A percentile compares a stretch with the other conserved stretches of the same genome.
Conservation (phyloP, 441 rosid genomes). For the Aquilaria agallochum region DNA sequence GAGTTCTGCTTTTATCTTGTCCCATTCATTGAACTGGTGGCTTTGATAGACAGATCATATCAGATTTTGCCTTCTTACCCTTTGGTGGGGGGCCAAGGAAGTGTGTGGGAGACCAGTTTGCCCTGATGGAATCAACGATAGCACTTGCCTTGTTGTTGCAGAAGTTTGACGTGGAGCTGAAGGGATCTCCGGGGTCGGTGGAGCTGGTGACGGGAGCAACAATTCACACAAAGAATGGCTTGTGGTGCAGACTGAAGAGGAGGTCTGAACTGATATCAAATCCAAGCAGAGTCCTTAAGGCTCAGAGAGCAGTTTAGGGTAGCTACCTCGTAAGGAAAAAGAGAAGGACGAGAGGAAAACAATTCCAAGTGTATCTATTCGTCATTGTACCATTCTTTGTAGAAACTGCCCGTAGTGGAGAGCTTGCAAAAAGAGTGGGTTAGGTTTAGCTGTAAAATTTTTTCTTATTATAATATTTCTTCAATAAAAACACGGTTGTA, state of each 20-base stretch:
- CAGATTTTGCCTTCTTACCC: conserved; percentile 88
- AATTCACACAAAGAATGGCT: conserved; percentile 77
- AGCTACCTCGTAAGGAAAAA: too few relatives aligned
- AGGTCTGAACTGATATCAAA: conserved; percentile 31
- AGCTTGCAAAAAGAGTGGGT: too few relatives aligned
- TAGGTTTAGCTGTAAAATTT: too few relatives aligned
- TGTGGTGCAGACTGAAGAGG: conserved; percentile 82
- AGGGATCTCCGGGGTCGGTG: conserved; percentile 64
- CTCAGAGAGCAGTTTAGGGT: too few relatives aligned
- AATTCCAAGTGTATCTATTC: too few relatives aligned
- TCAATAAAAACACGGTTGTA: too few relatives aligned
- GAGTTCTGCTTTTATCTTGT: neutral
- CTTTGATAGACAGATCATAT: conserved; percentile 46
- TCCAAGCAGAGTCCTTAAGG: too few relatives aligned
- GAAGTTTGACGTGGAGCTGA: conserved; percentile 70
- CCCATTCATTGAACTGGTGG: conserved; percentile 7
- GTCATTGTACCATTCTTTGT: too few relatives aligned
- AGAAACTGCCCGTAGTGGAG: too few relatives aligned
- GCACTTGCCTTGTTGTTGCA: conserved; percentile 74
- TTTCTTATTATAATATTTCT: too few relatives aligned
- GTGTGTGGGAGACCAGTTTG: conserved; percentile 96
- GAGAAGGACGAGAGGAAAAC: too few relatives aligned
- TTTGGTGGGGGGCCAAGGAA: conserved; percentile 95
- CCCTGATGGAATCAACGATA: conserved; percentile 84
- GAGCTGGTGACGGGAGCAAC: conserved; percentile 89